phyloP scores from a whole-genome alignment of 805 yeast species.

The Candida boleticola region DNA sequence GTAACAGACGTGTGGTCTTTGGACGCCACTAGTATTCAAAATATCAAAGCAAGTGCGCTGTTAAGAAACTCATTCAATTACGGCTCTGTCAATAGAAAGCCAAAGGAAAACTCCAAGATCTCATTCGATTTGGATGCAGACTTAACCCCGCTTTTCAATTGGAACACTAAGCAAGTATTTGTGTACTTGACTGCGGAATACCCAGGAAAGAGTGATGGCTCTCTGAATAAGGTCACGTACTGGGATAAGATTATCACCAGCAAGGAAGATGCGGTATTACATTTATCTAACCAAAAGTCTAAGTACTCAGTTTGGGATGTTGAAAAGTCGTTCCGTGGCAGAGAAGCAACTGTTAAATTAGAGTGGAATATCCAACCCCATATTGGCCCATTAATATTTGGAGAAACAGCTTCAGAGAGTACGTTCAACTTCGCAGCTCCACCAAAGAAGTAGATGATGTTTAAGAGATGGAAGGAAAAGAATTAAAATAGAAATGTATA shows the following conservation, averaged over 20 bases:
- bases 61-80: conserved; percentile 56
- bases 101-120: conserved; percentile 74
- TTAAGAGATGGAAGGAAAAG: conserved; percentile 3
- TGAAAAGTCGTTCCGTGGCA: conserved; percentile 55
- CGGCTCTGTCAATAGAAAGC: conserved; percentile 64
- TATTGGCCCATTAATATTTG: conserved; percentile 77
- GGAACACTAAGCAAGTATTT: conserved; percentile 98
- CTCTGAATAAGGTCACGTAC: conserved; percentile 69
- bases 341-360: conserved; percentile 65
- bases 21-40: conserved; percentile 34
- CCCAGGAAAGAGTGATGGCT: conserved; percentile 41
- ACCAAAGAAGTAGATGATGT: conserved; percentile 12
- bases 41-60: conserved; percentile 38
- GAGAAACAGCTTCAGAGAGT: conserved; percentile 40
- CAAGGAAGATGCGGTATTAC: conserved; percentile 57
- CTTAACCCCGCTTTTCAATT: conserved; percentile 77
- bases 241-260: conserved; percentile 83
- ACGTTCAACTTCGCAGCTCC: conserved; percentile 30
- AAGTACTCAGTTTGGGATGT: conserved; percentile 90
- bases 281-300: conserved; percentile 52
- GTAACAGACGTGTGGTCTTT: conserved; percentile 43
- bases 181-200: conserved; percentile 88
- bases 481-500: too few relatives aligned
- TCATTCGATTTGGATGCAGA: conserved; percentile 74
- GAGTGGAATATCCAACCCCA: conserved; percentile 94